A percentile compares a stretch with the other conserved stretches of the same genome.
Conservation (phyloP, 768 basidiomycete species). For the Calvatia gigantea region DNA sequence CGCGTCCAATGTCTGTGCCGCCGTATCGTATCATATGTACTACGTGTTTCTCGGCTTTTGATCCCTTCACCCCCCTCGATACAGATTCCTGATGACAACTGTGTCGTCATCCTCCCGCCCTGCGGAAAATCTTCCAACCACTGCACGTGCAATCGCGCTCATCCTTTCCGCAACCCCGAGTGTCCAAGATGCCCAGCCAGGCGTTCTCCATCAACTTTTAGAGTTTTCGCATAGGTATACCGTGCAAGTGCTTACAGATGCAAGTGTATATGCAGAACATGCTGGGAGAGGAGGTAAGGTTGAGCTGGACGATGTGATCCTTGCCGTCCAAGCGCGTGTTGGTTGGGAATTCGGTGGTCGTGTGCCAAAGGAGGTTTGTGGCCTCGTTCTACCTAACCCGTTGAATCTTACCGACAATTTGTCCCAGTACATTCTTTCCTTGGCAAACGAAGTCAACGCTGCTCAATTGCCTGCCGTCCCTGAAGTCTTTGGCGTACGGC, state of each 20-base stretch:
- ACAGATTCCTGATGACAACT: neutral
- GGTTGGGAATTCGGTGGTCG: slow-evolving; percentile 92
- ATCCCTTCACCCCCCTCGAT: neutral
- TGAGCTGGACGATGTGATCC: slow-evolving; percentile 76
- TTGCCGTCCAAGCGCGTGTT: slow-evolving; percentile 84
- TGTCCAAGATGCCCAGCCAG: slow-evolving; percentile 83
- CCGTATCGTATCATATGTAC: neutral
- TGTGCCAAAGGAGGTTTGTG: slow-evolving; percentile 78
- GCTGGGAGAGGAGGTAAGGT: slow-evolving; percentile 75
- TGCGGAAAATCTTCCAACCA: slow-evolving; percentile 75
- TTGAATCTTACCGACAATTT: slow-evolving; percentile 1
- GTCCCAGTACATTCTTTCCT: slow-evolving; percentile 66
- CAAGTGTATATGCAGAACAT: slow-evolving; percentile 84
- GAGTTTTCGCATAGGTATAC: slow-evolving; percentile 87
- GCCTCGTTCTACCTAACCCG: neutral
- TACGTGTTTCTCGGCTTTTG: neutral
- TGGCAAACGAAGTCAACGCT: slow-evolving; percentile 82
- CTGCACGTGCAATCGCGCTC: slow-evolving; percentile 80
- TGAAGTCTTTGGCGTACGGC: slow-evolving; percentile 82
- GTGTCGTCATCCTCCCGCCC: slow-evolving; percentile 31
- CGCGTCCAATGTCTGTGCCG: no score
- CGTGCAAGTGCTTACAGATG: slow-evolving; percentile 78
- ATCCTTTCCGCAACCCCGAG: slow-evolving; percentile 80
- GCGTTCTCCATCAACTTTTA: slow-evolving; percentile 81
- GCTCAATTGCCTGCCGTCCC: slow-evolving; percentile 79